Base-by-base conservation (phyloP, 768 basidiomycete genomes). In the Collybia mongolica region DNA sequence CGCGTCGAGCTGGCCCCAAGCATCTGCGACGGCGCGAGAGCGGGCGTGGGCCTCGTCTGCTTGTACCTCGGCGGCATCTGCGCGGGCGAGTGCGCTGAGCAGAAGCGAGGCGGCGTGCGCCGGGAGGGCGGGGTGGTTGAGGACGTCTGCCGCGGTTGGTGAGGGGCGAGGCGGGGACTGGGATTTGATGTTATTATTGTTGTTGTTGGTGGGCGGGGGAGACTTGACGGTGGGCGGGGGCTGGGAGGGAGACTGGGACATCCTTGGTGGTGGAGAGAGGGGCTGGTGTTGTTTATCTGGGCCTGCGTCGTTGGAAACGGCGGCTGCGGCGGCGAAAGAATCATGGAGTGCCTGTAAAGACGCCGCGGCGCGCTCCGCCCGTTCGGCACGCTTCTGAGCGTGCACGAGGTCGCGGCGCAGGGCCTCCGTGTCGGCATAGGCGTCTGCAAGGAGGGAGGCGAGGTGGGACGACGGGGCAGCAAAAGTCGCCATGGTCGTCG, bases 21-120 rank as follows among this genome's bases (percentile, higher is more conserved):
- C 67, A 17, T 82, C 77, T 19, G 70, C 62, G 32, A 82, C 50
- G 48, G 71, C 64, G 45, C 68, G 68, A 51, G 73, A 59, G 11
- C 79, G 71, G 0, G 76, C 72, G 26, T 81, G 76, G 0, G 77
- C 74, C 9, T 85, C 83, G 58, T 84, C 83, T 44, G 79, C 71
- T 3, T 73, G 76, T 23, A 64, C 60, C 61, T 85, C 82, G 2
- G 80, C 80, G 46, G 70, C 68, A 29, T 71, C 66, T 1, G 74
- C 69, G 46, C 81, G 80, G 23, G 73, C 68, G 53, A 85, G 82
- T 52, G 70, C 74, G 0, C 79, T 72, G 54, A 79, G 65, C 57
- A 71, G 56, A 45, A 71, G 70, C 52, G 64, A 22, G 11, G 67
- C 50, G 8, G 72, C 64, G 45, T 72, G 48, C 55, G 60, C 48